Conservation (phyloP, 2,329 filamentous ascomycete genomes). For the Cryoendolithus antarcticus region DNA sequence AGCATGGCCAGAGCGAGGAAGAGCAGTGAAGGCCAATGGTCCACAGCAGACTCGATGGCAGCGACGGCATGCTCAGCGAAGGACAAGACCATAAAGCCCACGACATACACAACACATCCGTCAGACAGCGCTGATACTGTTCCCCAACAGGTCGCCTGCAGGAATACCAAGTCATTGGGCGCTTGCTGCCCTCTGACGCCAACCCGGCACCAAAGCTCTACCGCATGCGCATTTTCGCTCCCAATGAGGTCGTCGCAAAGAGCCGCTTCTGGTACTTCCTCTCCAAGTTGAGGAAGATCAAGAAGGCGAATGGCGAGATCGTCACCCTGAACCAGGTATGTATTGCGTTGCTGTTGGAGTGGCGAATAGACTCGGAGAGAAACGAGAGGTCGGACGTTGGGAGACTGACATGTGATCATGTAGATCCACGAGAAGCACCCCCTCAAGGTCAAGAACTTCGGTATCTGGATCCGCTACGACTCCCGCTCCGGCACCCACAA, state of each 20-base stretch:
- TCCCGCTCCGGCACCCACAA: slow-evolving; percentile 99
- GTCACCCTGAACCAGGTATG: slow-evolving; percentile 90
- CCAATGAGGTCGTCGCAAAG: slow-evolving; percentile 97
- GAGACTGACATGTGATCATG: slow-evolving; percentile 1
- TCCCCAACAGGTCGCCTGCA: slow-evolving; percentile 77
- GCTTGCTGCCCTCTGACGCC: slow-evolving; percentile 93
- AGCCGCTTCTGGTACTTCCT: slow-evolving; percentile 99
- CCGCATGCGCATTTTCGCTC: slow-evolving; percentile 99
- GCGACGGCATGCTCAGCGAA: neutral
- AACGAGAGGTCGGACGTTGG: too few species aligned
- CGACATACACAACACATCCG: slow-evolving; percentile 10
- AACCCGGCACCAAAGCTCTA: slow-evolving; percentile 98
- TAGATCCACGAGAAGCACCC: slow-evolving; percentile 98
- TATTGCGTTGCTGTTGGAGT: neutral
- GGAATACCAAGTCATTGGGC: slow-evolving; percentile 99
- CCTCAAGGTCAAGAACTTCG: slow-evolving; percentile 99
- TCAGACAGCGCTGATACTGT: slow-evolving; percentile 27
- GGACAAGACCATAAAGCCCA: neutral
- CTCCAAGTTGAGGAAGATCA: slow-evolving; percentile 98
- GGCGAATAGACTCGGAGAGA: too few species aligned
- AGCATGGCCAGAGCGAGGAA: slow-evolving; percentile 5
- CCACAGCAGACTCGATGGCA: neutral
- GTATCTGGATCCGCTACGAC: slow-evolving; percentile 99
- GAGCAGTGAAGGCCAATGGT: neutral
- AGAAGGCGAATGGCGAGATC: slow-evolving; percentile 99